phyloP scores from a whole-genome alignment of 345 rosid species.

The Carallia pectinifolia region DNA sequence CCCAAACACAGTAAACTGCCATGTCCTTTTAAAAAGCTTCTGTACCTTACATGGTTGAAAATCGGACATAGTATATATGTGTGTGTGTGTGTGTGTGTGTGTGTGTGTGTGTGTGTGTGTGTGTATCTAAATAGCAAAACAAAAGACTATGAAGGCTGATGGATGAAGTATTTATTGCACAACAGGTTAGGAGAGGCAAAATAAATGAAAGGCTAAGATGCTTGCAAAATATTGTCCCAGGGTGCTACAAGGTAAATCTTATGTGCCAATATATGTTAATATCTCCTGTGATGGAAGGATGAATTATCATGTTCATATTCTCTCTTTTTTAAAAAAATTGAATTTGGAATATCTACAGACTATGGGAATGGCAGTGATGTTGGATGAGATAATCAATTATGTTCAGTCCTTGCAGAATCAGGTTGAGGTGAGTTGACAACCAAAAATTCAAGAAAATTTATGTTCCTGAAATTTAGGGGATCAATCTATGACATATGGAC shows the following conservation, averaged over 20 bases:
- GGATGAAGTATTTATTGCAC: background rate
- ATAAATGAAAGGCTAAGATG: conserved; percentile 59
- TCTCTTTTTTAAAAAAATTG: background rate
- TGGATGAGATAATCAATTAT: conserved; percentile 66
- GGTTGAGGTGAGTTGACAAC: conserved; percentile 56
- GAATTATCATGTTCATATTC: background rate
- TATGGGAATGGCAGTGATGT: conserved; percentile 79
- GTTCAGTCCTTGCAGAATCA: conserved; percentile 79
- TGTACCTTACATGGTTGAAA: too few species aligned
- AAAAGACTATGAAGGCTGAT: background rate
- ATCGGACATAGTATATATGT: too few species aligned
- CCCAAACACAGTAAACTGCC: background rate
- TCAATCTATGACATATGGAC: background rate
- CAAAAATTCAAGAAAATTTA: background rate
- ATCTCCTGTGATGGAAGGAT: background rate
- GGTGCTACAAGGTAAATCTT: conserved; percentile 56
- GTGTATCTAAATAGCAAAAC: too few species aligned
- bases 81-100: too few species aligned
- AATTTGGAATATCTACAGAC: conserved; percentile 30
- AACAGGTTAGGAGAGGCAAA: conserved; percentile 65
- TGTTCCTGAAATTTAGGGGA: background rate
- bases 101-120: too few species aligned
- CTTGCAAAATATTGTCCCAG: conserved; percentile 68
- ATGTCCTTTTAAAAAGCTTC: too few species aligned
- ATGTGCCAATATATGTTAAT: background rate